Base-by-base conservation (phyloP, 2,329 filamentous ascomycete species). In the Phoma sp. region DNA sequence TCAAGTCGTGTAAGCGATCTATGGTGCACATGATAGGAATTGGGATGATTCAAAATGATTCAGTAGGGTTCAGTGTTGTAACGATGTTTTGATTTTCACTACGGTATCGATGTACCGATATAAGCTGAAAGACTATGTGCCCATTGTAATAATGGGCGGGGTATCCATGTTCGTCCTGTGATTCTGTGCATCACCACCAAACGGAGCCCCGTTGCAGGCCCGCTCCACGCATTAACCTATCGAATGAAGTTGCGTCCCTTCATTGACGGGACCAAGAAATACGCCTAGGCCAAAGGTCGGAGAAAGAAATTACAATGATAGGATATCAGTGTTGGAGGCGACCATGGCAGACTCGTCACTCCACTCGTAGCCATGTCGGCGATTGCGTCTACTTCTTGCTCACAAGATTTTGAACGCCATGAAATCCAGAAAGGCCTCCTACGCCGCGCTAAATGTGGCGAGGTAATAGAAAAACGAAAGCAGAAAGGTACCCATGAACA, bases 291-390 rank as follows among this genome's bases (percentile, higher is more conserved):
- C 18, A 14, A 42, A n/a, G 20, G 28, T 23, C 9, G 23, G 9
- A 25, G 23, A 25, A 23, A 10, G 20, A 10, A 32, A 15, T n/a
- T n/a, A 30, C 30, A 26, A 42, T 32, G 18, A 23, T 32, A 2
- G 18, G 9, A n/a, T 21, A 23, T 10, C 10, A 32, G 26, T 32
- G 20, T 28, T 15, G 26, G 39, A 15, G 9, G 21, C 12, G 39
- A 36, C 36, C 20, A 25, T 12, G 14, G n/a, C 29, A 42, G 61
- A 65, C 60, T 47, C 61, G 59, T 48, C 43, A 29, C 59, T 55
- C 51, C 57, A 42, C 59, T 74, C 65, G 61, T 75, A 74, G 73
- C 73, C 73, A 59, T 74, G 73, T 74, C 69, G 69, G 73, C 73
- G 68, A 14, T 38, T 72, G 71, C 71, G 71, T 75, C 71, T 74